These are phyloP conservation scores for Limnomonas spitsbergensis DNA, from an alignment of 139 green algal genomes.

Conservation along the genomic window DNA sequence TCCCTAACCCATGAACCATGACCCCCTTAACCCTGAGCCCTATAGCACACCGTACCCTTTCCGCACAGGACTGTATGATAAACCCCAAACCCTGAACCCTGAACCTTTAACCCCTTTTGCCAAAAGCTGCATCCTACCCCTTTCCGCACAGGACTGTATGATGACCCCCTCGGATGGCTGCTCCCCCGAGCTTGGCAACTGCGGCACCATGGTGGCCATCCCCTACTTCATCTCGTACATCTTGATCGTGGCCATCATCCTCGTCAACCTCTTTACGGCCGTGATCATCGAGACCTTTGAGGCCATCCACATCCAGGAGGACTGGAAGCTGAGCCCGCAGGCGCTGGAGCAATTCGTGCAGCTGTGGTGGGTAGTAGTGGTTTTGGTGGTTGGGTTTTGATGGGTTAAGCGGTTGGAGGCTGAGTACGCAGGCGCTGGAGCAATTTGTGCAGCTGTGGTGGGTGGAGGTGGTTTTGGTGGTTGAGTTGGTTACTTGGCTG, in stretches of 20 bases:
- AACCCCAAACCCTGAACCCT: too few relatives aligned
- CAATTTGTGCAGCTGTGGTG: constrained; percentile 75
- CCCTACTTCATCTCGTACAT: constrained; percentile 66
- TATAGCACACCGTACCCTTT: too few relatives aligned
- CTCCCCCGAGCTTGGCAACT: constrained; percentile 33
- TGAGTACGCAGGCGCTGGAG: constrained; percentile 35
- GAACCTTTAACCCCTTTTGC: too few relatives aligned
- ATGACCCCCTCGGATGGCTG: constrained; percentile 30
- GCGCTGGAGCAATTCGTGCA: constrained; percentile 57
- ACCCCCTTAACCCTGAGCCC: too few relatives aligned
- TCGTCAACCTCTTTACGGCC: constrained; percentile 75
- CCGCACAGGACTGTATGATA: too few relatives aligned
- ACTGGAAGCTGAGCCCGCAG: constrained; percentile 53
- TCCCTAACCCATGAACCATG: too few relatives aligned
- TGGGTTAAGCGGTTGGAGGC: too few relatives aligned
- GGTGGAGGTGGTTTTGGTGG: too few relatives aligned
- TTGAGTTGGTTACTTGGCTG: too few relatives aligned
- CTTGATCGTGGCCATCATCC: constrained; percentile 54
- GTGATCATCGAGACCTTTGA: constrained; percentile 80
- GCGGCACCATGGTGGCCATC: constrained; percentile 44
- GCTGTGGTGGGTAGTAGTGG: constrained; percentile 59
- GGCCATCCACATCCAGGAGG: constrained; percentile 38
- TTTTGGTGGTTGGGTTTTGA: constrained; percentile 56
- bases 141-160: constrained; percentile 10
- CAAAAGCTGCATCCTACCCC: too few relatives aligned